Base-by-base conservation (phyloP, 495 filamentous ascomycete species). In the Cercophora newfieldiana region DNA sequence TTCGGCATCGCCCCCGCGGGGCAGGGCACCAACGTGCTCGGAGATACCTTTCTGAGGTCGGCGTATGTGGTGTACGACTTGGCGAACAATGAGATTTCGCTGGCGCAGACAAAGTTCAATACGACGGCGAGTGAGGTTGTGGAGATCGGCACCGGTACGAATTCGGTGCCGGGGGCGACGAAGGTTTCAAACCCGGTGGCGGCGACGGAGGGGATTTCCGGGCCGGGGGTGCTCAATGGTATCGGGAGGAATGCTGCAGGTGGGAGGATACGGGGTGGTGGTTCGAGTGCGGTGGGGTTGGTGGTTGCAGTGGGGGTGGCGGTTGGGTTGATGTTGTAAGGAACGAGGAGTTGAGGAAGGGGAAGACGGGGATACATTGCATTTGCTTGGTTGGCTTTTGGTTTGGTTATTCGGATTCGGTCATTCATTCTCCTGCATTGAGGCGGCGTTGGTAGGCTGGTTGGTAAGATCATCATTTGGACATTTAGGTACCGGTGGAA, bases 11-110 rank as follows among this genome's bases (percentile, higher is more conserved):
- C 84, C 7, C 89, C 91, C 14, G 86, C 91, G 5, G 86, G 85
- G 12, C 68, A 78, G n/a, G 86, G 85, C 51, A 88, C 86, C 3
- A 80, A 84, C 44, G 89, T 97, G 4, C 79, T 99, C 31, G 94
- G 94, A 14, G 94, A 99, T 74, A 97, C 94, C 0, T 99, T 97
- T 80, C 82, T 99, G 18, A 86, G 95, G 62, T 91, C 88, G 33
- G 93, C 94, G 0, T 99, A 97, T 71, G 88, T 97, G 28, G 94
- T 99, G 0, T 97, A 93, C 71, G 94, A 97, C 70, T 79, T 97
- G 18, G 84, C 82, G 16, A 97, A 94, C 73, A 92, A 97, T 76
- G 84, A 93, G 77, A 94, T 99, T 64, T 90, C 89, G 12, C 77
- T 99, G 47, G 94, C 92, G 14, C 90, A 91, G 72, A 95, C 94